phyloP scores from a whole-genome alignment of 345 rosid species.

The Heritiera littoralis region DNA sequence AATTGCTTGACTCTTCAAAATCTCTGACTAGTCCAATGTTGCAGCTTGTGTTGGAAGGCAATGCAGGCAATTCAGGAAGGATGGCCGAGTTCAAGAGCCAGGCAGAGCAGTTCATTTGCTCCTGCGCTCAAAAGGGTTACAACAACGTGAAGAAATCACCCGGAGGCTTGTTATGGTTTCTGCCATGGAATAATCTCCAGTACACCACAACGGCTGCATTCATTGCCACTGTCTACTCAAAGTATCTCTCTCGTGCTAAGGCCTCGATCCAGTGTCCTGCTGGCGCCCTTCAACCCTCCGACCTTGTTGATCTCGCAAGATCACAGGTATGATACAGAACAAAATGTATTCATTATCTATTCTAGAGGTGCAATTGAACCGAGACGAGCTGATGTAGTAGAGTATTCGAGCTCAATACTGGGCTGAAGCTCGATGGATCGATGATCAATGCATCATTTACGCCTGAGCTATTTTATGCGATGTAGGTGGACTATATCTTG shows the following conservation, averaged over 20 bases:
- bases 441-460: too few species aligned
- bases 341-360: too few species aligned
- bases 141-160: constrained; percentile 37
- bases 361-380: too few species aligned
- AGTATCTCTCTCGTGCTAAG: constrained; percentile 29
- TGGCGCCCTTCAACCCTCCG: constrained; percentile 31
- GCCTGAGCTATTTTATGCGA: too few species aligned
- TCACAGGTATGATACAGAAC: constrained; percentile 41
- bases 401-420: too few species aligned
- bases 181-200: constrained; percentile 39
- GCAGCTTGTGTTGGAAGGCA: constrained; percentile 35
- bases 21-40: not conserved
- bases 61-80: not conserved
- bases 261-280: constrained; percentile 41
- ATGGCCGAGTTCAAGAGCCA: constrained; percentile 39
- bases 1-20: too few species aligned
- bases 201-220: constrained; percentile 34
- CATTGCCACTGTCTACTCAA: constrained; percentile 31
- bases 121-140: constrained; percentile 47
- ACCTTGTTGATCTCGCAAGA: constrained; percentile 35
- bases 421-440: too few species aligned
- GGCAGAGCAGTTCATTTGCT: constrained; percentile 53
- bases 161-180: constrained; percentile 40
- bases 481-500: constrained; percentile 39
- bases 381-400: too few species aligned